These are phyloP conservation scores for Corylus heterophylla DNA, from an alignment of 306 rosid species.

Conservation along the genomic window DNA sequence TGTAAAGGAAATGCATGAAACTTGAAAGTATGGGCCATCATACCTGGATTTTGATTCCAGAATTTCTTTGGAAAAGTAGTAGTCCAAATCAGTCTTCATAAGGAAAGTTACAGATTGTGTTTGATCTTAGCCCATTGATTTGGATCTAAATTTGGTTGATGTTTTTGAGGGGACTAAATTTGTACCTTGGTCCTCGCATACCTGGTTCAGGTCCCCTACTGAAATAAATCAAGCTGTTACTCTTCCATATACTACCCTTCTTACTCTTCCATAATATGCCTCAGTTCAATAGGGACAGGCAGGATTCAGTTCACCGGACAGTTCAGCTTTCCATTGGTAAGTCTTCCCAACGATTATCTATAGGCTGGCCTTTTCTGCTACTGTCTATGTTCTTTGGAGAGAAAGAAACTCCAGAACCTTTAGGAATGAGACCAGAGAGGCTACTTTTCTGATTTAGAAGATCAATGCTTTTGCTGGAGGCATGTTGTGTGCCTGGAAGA, in stretches of 20 bases:
- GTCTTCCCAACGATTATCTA: not conserved
- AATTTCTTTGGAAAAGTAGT: not conserved
- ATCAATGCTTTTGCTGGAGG: not conserved
- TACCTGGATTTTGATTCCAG: not conserved
- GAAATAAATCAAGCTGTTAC: not conserved
- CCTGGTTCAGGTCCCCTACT: not conserved
- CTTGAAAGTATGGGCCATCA: not conserved
- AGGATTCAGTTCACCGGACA: not conserved
- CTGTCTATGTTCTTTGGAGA: not conserved
- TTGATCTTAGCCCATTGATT: slow-evolving; percentile 4
- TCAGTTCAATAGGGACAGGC: not conserved
- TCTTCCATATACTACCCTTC: not conserved
- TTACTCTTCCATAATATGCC: not conserved
- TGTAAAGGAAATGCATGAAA: not conserved
- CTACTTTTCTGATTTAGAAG: not conserved
- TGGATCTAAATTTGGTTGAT: not conserved
- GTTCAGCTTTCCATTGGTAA: slow-evolving; percentile 1
- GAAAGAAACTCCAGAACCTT: not conserved
- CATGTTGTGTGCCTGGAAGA: not conserved
- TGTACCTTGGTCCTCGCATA: not conserved
- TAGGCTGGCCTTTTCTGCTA: not conserved
- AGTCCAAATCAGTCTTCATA: not conserved
- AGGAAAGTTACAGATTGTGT: not conserved
- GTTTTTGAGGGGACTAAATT: not conserved
- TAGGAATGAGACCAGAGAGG: not conserved